Base-by-base conservation (phyloP, 768 basidiomycete species). In the Piloderma croceum region DNA sequence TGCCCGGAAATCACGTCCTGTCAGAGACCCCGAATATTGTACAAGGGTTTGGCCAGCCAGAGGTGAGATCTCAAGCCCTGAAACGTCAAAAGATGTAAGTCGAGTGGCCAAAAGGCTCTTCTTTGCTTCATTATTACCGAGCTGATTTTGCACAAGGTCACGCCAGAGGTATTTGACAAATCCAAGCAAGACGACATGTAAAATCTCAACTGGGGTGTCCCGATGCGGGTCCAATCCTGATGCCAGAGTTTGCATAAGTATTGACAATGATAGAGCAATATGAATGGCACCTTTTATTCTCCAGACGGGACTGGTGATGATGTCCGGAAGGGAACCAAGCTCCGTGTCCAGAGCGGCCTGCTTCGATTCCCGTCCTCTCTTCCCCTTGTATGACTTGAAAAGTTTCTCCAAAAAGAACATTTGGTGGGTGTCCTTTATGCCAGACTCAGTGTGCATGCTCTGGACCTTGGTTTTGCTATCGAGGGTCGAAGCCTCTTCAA, bases 81-180 rank as follows among this genome's bases (percentile, higher is more conserved):
- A 43, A 2, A 57, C 50, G 47, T 70, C 54, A n/a, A 66, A 38
- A 3, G 53, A 59, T 0, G 43, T 43, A 2, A 69, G 46, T 0
- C 64, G 56, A 4, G 46, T 37, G 0, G 46, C 51, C 0, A 71
- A 50, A 9, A 52, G 21, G 5, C 47, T 38, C 36, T 64, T 64
- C 23, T n/a, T n/a, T n/a, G 57, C 34, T 1, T 40, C 29, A 15
- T 56, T 48, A 9, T 59, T 53, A 9, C 53, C 53, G 19, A 57
- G 21, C 13, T 48, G 47, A 17, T 51, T 47, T 9, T 53, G 36
- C 10, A 64, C 44, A 0, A 54, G 50, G 50, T 74, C 70, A 0
- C 63, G 58, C 71, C 72, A 75, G 21, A 70, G 59, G 43, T 74
- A 75, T 34, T 74, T 74, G 36, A 73, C 58, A 48, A 71, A 61